Conservation (phyloP, 2,329 filamentous ascomycete genomes). For the Calonectria naviculata region DNA sequence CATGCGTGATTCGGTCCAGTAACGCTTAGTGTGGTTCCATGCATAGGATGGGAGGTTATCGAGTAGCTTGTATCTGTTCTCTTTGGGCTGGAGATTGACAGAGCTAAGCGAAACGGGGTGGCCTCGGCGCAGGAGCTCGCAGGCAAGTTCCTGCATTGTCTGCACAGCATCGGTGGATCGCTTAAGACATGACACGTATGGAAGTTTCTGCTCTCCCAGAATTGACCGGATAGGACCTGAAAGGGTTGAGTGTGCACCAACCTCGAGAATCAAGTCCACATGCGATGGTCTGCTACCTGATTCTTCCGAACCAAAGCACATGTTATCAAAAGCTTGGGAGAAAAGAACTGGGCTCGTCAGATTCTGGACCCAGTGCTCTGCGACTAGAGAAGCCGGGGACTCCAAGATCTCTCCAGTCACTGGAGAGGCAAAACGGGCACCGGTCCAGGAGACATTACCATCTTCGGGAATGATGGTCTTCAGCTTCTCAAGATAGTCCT, state of each 20-base stretch:
- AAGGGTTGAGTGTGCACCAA: background rate
- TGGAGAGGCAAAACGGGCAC: background rate
- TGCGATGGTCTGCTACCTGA: background rate
- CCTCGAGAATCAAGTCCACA: background rate
- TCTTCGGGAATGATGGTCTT: background rate
- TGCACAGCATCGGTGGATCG: background rate
- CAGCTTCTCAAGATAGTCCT: background rate
- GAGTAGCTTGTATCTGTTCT: constrained; percentile 4
- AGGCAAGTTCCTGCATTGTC: background rate
- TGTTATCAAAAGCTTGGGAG: background rate
- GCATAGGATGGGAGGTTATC: constrained; percentile 46
- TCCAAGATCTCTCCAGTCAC: background rate
- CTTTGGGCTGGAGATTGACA: background rate
- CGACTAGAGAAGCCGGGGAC: background rate
- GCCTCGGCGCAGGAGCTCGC: background rate
- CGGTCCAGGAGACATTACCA: background rate
- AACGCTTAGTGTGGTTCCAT: constrained; percentile 43
- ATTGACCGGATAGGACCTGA: background rate
- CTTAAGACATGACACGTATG: background rate
- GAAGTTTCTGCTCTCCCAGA: background rate
- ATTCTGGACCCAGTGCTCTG: background rate
- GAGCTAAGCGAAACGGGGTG: background rate
- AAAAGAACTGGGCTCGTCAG: background rate
- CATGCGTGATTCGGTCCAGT: constrained; percentile 49
- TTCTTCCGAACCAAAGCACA: background rate